Evolutionary conservation across 257 asterid species (phyloP).

Genomic region (Nicotiana noctiflora): DNA sequence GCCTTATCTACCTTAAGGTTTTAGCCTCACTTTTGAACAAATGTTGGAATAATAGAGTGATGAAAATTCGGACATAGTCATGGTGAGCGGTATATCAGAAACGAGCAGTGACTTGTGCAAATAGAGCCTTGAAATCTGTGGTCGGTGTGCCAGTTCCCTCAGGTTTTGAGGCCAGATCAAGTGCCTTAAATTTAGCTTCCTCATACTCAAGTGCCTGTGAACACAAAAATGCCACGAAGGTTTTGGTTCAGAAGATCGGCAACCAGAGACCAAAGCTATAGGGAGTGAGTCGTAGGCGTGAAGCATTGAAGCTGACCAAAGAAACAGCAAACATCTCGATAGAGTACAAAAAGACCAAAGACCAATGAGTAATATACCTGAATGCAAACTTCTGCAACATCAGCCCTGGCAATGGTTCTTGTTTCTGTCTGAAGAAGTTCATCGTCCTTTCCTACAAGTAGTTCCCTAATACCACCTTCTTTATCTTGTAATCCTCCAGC

Average conservation of each 20-base stretch:
- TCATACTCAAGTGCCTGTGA: constrained; percentile 74
- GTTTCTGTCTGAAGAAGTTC: constrained; percentile 84
- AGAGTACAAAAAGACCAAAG: background rate
- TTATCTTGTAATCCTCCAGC: constrained; percentile 95
- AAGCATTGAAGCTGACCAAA: background rate
- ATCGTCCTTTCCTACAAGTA: constrained; percentile 80
- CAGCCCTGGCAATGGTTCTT: constrained; percentile 65
- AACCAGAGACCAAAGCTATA: background rate
- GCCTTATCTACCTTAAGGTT: background rate
- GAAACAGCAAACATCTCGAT: background rate
- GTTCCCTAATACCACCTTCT: constrained; percentile 85
- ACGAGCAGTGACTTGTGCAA: constrained; percentile 53
- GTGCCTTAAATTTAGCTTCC: constrained; percentile 77
- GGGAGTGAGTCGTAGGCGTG: background rate
- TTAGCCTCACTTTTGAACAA: background rate
- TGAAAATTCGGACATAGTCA: background rate
- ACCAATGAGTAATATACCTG: constrained; percentile 38
- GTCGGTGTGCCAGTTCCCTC: constrained; percentile 83
- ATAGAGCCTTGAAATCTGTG: constrained; percentile 76
- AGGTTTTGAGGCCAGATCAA: constrained; percentile 84
- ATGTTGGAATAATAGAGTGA: background rate
- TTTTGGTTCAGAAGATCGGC: background rate
- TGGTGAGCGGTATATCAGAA: constrained; percentile 35
- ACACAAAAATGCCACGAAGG: background rate
- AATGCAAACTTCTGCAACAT: constrained; percentile 87